Base-by-base conservation (phyloP, 768 basidiomycete genomes). In the Kwoniella heveanensis region DNA sequence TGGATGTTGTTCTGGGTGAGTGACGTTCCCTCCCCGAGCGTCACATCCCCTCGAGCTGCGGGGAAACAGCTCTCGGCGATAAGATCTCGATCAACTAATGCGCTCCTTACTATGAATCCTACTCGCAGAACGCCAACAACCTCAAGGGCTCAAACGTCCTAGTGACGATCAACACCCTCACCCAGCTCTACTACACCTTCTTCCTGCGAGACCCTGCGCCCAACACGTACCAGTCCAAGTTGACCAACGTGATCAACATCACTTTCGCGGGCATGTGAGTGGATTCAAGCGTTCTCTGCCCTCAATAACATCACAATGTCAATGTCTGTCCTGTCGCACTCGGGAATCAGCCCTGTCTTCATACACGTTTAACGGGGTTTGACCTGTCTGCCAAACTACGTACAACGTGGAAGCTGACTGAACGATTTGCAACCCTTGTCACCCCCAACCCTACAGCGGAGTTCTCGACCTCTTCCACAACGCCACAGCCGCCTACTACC, bases 1-100 rank as follows among this genome's bases (percentile, higher is more conserved):
- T 78, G 77, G 77, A 73, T 74, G 67, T 73, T 78, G 49, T 69
- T 72, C 64, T 76, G 74, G 74, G 76, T 77, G 51, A 48, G 76
- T 75, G n/a, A 19, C 39, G 39, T 3, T 44, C 39, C n/a, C n/a
- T n/a, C n/a, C n/a, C n/a, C n/a, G n/a, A n/a, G n/a, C n/a, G n/a
- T n/a, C n/a, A n/a, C n/a, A n/a, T n/a, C n/a, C n/a, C n/a, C n/a
- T n/a, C n/a, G n/a, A n/a, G n/a, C n/a, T n/a, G n/a, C n/a, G n/a
- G n/a, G n/a, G n/a, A n/a, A n/a, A n/a, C n/a, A n/a, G n/a, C n/a
- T n/a, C n/a, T n/a, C n/a, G n/a, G n/a, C n/a, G n/a, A n/a, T n/a
- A n/a, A n/a, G 13, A 32, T 32, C 32, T 32, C 13, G 19, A 12
- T 56, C 54, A 15, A 30, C 12, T 52, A 7, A 1, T 19, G 1